Conservation (phyloP, 305 asterid genomes). For the Coffea humblotiana region DNA sequence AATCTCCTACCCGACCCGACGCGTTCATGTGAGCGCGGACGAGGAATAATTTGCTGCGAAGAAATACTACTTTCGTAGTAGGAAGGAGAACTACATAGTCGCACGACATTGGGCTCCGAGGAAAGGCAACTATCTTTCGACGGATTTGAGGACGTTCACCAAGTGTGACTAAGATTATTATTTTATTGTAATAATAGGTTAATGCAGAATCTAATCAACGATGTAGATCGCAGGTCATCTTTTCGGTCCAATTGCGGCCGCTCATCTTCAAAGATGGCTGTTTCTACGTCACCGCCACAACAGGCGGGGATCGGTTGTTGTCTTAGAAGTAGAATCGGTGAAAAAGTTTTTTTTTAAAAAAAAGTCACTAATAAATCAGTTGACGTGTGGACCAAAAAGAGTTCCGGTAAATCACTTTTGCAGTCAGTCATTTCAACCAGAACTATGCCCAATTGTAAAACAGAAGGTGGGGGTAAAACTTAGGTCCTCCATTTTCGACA, state of each 20-base stretch:
- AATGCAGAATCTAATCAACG: background rate
- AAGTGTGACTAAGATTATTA: too few species aligned
- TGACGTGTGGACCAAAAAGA: background rate
- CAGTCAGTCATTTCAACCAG: background rate
- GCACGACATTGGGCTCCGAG: slow-evolving; percentile 1
- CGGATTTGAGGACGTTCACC: slow-evolving; percentile 2
- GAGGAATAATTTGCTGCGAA: background rate
- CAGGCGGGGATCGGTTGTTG: background rate
- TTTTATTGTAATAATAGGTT: background rate
- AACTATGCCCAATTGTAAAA: too few species aligned
- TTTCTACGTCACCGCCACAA: slow-evolving; percentile 7
- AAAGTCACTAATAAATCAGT: background rate
- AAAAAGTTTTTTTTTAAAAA: background rate
- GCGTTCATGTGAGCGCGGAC: background rate
- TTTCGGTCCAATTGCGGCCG: background rate
- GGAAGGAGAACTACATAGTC: too few species aligned
- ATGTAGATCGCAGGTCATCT: background rate
- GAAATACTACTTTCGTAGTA: background rate
- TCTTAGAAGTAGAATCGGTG: too few species aligned
- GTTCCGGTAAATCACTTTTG: background rate
- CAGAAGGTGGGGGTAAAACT: too few species aligned
- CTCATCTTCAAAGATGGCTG: background rate
- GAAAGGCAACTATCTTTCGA: background rate
- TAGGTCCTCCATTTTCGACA: too few species aligned
- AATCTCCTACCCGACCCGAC: too few species aligned